Percentiles rank a stretch among this genome's conserved stretches.
These are phyloP conservation scores for Hypoxylon rickii DNA, from an alignment of 495 filamentous ascomycete genomes.

Conservation along the genomic window DNA sequence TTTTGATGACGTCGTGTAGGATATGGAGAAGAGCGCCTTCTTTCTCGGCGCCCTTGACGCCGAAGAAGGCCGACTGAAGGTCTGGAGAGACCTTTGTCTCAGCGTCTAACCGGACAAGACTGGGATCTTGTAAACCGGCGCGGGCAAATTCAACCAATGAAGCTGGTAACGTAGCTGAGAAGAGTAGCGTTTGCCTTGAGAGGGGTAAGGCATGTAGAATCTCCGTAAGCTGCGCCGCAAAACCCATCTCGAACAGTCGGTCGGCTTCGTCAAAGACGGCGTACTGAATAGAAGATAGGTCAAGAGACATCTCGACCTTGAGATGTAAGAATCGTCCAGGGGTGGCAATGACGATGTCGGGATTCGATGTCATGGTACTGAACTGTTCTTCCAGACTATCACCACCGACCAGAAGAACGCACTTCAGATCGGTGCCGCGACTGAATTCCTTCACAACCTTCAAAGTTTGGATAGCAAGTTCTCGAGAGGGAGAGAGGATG, in stretches of 20 bases:
- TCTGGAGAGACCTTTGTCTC: conserved; percentile 96
- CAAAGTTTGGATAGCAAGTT: conserved; percentile 90
- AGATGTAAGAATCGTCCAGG: conserved; percentile 94
- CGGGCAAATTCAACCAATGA: conserved; percentile 94
- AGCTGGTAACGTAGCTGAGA: conserved; percentile 92
- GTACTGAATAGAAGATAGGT: conserved; percentile 83
- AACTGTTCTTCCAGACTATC: conserved; percentile 98
- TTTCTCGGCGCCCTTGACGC: conserved; percentile 87
- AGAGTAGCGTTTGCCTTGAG: conserved; percentile 86
- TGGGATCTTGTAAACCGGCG: conserved; percentile 89
- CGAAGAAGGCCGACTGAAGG: conserved; percentile 90
- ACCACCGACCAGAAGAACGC: conserved; percentile 87
- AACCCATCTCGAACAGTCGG: conserved; percentile 97
- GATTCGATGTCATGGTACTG: conserved; percentile 86
- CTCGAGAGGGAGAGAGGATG: conserved; percentile 87
- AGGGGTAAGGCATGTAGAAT: conserved; percentile 87
- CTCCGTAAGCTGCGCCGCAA: conserved; percentile 88
- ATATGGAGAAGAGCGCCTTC: conserved; percentile 90
- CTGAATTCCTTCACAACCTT: conserved; percentile 96
- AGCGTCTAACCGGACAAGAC: conserved; percentile 82
- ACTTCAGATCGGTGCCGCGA: conserved; percentile 85
- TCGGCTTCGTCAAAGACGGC: conserved; percentile 98
- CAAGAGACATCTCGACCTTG: conserved; percentile 91
- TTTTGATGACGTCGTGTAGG: conserved; percentile 87
- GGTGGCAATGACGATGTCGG: conserved; percentile 95